A percentile compares a stretch with the other conserved stretches of the same genome.
Evolutionary conservation across 768 basidiomycete species (phyloP).

Genomic region (Kwoniella pini): DNA sequence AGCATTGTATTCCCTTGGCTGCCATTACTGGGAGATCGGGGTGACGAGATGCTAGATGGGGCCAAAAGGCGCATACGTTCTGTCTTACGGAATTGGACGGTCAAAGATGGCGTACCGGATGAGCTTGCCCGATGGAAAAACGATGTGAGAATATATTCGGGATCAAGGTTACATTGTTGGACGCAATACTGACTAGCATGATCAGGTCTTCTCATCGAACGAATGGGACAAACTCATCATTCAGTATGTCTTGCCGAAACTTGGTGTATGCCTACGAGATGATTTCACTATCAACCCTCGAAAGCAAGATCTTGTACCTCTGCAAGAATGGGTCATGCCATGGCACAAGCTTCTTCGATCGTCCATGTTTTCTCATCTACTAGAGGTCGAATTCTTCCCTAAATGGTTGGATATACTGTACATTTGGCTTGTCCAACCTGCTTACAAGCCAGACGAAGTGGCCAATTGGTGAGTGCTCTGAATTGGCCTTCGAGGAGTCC

Average conservation of each 20-base stretch:
- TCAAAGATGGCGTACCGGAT: constrained; percentile 70
- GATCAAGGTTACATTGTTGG: not conserved
- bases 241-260: constrained; percentile 87
- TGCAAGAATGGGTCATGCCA: constrained; percentile 67
- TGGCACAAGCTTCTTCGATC: constrained; percentile 76
- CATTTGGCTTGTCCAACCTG: constrained; percentile 88
- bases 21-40: constrained; percentile 75
- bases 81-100: constrained; percentile 72
- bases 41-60: constrained; percentile 83
- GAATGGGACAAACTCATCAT: constrained; percentile 93
- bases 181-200: constrained; percentile 2
- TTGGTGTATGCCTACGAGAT: constrained; percentile 75
- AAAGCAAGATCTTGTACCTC: constrained; percentile 79
- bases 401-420: constrained; percentile 93
- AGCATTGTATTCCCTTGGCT: constrained; percentile 94
- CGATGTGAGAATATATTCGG: constrained; percentile 61
- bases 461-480: constrained; percentile 74
- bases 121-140: constrained; percentile 74
- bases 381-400: constrained; percentile 92
- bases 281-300: constrained; percentile 85
- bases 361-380: constrained; percentile 75
- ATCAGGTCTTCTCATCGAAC: constrained; percentile 68
- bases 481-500: not conserved
- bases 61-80: constrained; percentile 82
- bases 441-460: constrained; percentile 85